A percentile compares a stretch with the other conserved stretches of the same genome.
phyloP scores from a whole-genome alignment of 371 early-diverging fungal genomes.

The Dichotomocladium elegans region DNA sequence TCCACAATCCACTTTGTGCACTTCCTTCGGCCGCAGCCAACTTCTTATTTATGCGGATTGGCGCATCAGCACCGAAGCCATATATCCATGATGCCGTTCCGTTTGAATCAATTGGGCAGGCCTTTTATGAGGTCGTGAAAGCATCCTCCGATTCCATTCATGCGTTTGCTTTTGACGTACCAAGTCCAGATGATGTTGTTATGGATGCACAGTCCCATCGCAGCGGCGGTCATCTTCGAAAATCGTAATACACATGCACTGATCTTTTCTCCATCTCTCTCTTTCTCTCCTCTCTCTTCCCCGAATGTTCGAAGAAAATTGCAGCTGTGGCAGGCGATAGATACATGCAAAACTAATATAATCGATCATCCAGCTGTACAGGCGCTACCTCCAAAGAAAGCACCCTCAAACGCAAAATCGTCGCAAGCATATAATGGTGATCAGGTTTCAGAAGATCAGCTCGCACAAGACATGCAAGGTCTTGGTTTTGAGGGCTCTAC shows the following conservation, averaged over 20 bases:
- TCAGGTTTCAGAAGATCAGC: slow-evolving; percentile 34
- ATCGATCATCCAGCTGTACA: too few species aligned
- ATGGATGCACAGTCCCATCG: slow-evolving; percentile 56
- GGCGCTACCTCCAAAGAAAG: too few species aligned
- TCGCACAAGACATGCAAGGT: slow-evolving; percentile 49
- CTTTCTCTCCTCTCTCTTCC: not conserved
- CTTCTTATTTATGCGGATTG: slow-evolving; percentile 29
- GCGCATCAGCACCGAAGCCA: not conserved
- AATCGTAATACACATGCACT: slow-evolving; percentile 7
- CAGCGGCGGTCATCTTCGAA: slow-evolving; percentile 12
- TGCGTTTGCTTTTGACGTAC: slow-evolving; percentile 67
- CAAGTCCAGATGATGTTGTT: slow-evolving; percentile 85
- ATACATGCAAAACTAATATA: too few species aligned
- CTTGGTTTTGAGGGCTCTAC: slow-evolving; percentile 41
- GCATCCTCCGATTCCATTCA: slow-evolving; percentile 18
- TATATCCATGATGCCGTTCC: too few species aligned
- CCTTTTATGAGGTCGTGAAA: slow-evolving; percentile 23
- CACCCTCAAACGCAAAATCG: too few species aligned
- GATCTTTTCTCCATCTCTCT: slow-evolving; percentile 1
- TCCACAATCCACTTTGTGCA: slow-evolving; percentile 33
- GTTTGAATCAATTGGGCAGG: slow-evolving; percentile 9
- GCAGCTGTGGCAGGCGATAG: too few species aligned
- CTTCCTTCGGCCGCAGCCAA: slow-evolving; percentile 46
- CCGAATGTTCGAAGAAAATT: too few species aligned
- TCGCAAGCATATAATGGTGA: not conserved